These are phyloP conservation scores for Amanita pallidorosea DNA, from an alignment of 768 basidiomycete genomes.

Conservation along the genomic window DNA sequence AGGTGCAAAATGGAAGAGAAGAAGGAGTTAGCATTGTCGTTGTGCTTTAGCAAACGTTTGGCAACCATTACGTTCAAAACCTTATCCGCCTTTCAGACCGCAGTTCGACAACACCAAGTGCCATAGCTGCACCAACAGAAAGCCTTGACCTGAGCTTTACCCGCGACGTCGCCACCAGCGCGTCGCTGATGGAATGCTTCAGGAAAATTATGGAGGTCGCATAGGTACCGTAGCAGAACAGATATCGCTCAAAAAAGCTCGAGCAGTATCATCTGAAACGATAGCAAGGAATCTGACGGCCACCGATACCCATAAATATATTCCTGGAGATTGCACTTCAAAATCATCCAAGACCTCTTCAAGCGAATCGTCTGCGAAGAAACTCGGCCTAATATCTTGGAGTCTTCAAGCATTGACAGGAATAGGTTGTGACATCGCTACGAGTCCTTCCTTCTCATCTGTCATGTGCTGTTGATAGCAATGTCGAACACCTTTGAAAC, in stretches of 20 bases:
- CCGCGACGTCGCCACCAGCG: background rate
- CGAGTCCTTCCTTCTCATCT: background rate
- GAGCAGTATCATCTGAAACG: background rate
- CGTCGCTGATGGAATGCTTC: background rate
- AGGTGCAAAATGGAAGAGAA: background rate
- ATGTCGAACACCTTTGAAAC: background rate
- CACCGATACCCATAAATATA: background rate
- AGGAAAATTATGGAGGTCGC: background rate
- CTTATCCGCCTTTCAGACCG: background rate
- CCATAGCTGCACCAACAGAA: background rate
- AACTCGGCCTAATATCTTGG: background rate
- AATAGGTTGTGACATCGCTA: background rate
- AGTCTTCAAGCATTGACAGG: background rate
- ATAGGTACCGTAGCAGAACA: background rate
- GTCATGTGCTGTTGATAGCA: background rate
- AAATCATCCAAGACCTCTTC: background rate
- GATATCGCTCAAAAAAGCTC: background rate
- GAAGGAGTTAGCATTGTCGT: background rate
- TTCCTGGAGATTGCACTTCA: background rate
- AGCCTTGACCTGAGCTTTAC: background rate
- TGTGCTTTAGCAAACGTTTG: background rate
- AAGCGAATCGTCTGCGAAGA: background rate
- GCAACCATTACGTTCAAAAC: background rate
- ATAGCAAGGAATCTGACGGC: background rate
- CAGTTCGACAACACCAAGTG: background rate